Base-by-base conservation (phyloP, 2,329 filamentous ascomycete genomes). In the Colletotrichum lindemuthianum region DNA sequence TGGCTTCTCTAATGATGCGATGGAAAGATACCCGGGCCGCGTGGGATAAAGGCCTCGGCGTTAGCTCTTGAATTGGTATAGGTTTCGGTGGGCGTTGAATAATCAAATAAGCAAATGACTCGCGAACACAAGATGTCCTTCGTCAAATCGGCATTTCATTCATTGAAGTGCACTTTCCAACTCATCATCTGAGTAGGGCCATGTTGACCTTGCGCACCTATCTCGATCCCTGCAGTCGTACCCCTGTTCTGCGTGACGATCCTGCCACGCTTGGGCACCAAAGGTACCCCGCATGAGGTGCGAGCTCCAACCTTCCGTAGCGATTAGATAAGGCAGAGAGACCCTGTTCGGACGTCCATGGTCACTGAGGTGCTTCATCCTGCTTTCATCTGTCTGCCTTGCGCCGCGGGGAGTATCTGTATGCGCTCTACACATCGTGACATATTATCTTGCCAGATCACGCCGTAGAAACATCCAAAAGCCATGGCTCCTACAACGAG, bases 401-500 rank as follows among this genome's bases (percentile, higher is more conserved):
- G 47, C 36, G 41, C 15, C n/a, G 34, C 48, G 47, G 15, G 41
- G 39, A 36, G 51, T 16, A 37, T 44, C 47, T 48, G n/a, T 37
- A 33, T 63, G 56, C 36, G 34, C 41, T 34, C 32, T n/a, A 11
- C 47, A 43, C 36, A 47, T 55, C 15, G 15, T 47, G 58, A 6
- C 47, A 56, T 63, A 15, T 40, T 15, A 5, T 40, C 34, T 16
- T 52, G 8, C 37, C 49, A 48, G 32, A 63, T 34, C 6, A 32
- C 32, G 51, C 24, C 15, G 44, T 49, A 34, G 41, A 48, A 51
- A 12, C 8, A 24, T 24, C 24, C 24, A 59, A 65, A 47, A 67
- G 69, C 65, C 61, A 79, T 79, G 77, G 70, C 77, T 60, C 75
- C 76, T 57, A 69, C 73, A 67, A 74, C 75, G 60, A 72, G 72